A percentile compares a stretch with the other conserved stretches of the same genome.
Evolutionary conservation across 768 basidiomycete species (phyloP).

Genomic region (Dendrothele bispora): DNA sequence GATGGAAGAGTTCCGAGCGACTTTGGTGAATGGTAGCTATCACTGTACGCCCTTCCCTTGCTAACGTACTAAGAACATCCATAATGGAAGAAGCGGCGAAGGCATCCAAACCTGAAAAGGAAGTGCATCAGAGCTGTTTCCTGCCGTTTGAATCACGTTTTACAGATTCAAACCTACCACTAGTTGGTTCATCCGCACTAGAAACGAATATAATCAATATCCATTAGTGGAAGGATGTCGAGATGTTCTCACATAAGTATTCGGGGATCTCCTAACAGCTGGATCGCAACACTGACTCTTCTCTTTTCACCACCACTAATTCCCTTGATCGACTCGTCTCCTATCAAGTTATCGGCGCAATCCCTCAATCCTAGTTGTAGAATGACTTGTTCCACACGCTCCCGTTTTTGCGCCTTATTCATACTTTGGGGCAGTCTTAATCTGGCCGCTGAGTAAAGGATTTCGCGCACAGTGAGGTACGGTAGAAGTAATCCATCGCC

Average conservation of each 20-base stretch:
- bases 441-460: conserved; percentile 43
- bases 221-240: too few species aligned
- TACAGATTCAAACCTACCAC: conserved; percentile 1
- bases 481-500: conserved; percentile 34
- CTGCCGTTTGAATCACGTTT: too few species aligned
- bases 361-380: conserved; percentile 41
- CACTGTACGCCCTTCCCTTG: conserved; percentile 37
- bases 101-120: conserved; percentile 35
- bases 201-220: neutral
- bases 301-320: conserved; percentile 41
- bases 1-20: conserved; percentile 42
- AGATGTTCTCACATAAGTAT: conserved; percentile 35
- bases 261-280: conserved; percentile 36
- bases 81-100: conserved; percentile 43
- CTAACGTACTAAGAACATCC: conserved; percentile 36
- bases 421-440: conserved; percentile 32
- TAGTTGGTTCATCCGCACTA: conserved; percentile 8
- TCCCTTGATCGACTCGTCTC: conserved; percentile 35
- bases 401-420: conserved; percentile 28
- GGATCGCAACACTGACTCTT: conserved; percentile 44
- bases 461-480: conserved; percentile 40
- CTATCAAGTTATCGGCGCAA: conserved; percentile 45
- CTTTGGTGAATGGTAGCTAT: conserved; percentile 24
- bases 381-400: conserved; percentile 42
- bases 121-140: neutral